Base-by-base conservation (phyloP, 2,329 filamentous ascomycete species). In the Phialocephala subalpina region DNA sequence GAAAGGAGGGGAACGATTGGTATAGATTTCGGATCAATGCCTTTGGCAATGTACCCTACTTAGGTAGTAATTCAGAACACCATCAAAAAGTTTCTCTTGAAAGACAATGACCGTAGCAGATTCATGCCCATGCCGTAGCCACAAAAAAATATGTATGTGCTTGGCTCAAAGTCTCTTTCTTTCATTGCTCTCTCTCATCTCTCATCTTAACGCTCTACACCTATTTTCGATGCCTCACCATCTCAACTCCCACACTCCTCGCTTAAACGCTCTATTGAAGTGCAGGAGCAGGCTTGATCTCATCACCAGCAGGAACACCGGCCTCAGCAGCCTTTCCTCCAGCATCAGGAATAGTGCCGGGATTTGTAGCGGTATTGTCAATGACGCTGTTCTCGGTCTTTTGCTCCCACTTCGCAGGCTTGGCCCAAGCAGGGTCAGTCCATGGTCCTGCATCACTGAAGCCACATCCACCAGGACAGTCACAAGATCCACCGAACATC, bases 401-500 rank as follows among this genome's bases (percentile, higher is more conserved):
- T 69, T 83, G 82, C 77, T 86, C 83, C 84, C 89, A 90, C 83
- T 90, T 89, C 70, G 88, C 81, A 60, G 90, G 85, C 76, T 82
- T 87, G 62, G 86, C 82, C 84, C 86, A 94, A 80, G 91, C 78
- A 33, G 85, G 74, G 68, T 95, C 92, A 73, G 86, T 86, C 96
- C 96, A 99, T 61, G 96, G 96, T 60, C 96, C 96, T 68, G 89
- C 89, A 78, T 99, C 94, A 80, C 93, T 97, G 75, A 97, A 81
- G 79, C 87, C 82, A 81, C 96, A 99, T 68, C 94, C 94, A 66
- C 92, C 93, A 38, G 83, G 78, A 80, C 96, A 99, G 69, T 90
- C 80, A 81, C 96, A 99, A 47, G 80, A 84, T 68, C 96, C 96
- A 70, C 96, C 96, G 74, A 97, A 95, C 67, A 88, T 83, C 80